These are phyloP conservation scores for Linderniella brevidens DNA, from an alignment of 257 asterid genomes.

Conservation along the genomic window DNA sequence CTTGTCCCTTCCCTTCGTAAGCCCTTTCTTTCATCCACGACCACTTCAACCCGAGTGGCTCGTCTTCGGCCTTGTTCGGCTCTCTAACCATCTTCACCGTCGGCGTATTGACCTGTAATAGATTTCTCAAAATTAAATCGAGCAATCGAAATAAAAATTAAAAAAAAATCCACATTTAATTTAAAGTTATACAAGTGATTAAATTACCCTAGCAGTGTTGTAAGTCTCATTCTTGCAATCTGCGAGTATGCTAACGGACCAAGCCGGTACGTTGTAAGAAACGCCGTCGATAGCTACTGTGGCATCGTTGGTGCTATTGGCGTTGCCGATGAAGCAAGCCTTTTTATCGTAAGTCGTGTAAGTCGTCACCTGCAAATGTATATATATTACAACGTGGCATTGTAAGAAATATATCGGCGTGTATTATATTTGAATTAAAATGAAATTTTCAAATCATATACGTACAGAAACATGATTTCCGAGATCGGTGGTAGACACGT, in stretches of 20 bases:
- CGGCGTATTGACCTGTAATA: slow-evolving; percentile 38
- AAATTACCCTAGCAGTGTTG: slow-evolving; percentile 55
- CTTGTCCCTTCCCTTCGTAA: slow-evolving; percentile 20
- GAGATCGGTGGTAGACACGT: slow-evolving; percentile 15
- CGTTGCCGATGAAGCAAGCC: slow-evolving; percentile 41
- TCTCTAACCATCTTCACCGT: slow-evolving; percentile 22
- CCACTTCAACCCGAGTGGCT: slow-evolving; percentile 34
- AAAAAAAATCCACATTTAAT: too few species aligned
- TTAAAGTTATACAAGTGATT: too few species aligned
- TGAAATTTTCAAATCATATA: not conserved
- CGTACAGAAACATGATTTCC: slow-evolving; percentile 32
- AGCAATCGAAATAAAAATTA: not conserved
- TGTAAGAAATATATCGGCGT: not conserved
- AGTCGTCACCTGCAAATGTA: slow-evolving; percentile 24
- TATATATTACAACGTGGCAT: too few species aligned
- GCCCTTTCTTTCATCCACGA: slow-evolving; percentile 32
- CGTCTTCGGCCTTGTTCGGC: slow-evolving; percentile 17
- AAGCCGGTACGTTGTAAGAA: slow-evolving; percentile 39
- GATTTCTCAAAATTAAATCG: not conserved
- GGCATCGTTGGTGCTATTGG: slow-evolving; percentile 26
- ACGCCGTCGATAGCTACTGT: slow-evolving; percentile 23
- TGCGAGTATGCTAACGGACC: slow-evolving; percentile 74
- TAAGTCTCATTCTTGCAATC: slow-evolving; percentile 51
- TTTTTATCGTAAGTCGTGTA: slow-evolving; percentile 20
- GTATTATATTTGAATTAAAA: not conserved